These are phyloP conservation scores for Colletotrichum sp. DNA, from an alignment of 2,329 filamentous ascomycete species.

Conservation along the genomic window DNA sequence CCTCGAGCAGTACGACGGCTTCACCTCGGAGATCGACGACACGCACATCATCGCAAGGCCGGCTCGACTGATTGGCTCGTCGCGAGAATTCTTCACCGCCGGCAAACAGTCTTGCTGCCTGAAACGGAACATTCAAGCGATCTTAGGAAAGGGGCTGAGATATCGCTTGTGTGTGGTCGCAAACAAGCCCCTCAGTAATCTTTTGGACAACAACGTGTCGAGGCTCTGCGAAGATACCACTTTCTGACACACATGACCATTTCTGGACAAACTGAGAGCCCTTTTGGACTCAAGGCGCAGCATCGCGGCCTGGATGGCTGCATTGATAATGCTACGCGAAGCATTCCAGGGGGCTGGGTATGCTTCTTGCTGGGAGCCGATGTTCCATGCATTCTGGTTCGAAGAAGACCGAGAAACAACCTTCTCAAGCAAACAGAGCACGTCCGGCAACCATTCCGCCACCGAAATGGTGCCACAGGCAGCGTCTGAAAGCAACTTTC, in stretches of 20 bases:
- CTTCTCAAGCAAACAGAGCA: background rate
- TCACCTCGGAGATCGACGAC: slow-evolving; percentile 10
- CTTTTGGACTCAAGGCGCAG: background rate
- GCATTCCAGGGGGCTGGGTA: slow-evolving; percentile 13
- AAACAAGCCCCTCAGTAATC: background rate
- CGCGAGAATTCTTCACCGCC: background rate
- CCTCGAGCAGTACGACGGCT: background rate
- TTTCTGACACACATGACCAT: background rate
- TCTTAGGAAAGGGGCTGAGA: background rate
- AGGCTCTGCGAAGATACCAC: background rate
- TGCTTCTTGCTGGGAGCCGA: slow-evolving; percentile 9
- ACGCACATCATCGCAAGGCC: background rate
- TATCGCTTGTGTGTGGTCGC: background rate
- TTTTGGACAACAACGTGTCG: background rate
- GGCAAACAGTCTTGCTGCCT: background rate
- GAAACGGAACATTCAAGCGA: background rate
- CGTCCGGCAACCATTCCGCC: background rate
- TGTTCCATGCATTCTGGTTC: background rate
- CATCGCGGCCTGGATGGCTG: slow-evolving; percentile 10
- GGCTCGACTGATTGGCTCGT: background rate
- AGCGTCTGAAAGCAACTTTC: background rate
- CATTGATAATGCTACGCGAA: slow-evolving; percentile 6
- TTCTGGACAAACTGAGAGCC: background rate
- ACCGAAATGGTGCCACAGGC: background rate
- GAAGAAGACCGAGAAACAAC: background rate